Conservation (phyloP, 2,329 filamentous ascomycete genomes). For the Apiospora pterosperma region DNA sequence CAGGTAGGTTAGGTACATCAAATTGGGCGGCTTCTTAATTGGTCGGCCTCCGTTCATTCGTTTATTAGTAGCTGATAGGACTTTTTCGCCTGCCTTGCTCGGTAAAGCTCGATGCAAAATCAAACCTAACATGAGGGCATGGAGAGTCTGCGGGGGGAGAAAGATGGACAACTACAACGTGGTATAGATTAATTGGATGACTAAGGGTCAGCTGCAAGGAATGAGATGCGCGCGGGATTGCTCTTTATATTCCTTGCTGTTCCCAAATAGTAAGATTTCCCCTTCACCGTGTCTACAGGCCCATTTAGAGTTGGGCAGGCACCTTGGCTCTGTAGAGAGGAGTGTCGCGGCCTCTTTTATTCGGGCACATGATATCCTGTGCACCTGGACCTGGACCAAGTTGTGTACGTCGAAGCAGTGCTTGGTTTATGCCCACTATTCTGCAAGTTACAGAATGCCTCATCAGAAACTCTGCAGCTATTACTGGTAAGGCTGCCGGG, state of each 20-base stretch:
- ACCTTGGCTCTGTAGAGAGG: not conserved
- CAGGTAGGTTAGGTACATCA: not conserved
- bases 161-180: too few species aligned
- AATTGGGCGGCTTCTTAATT: not conserved
- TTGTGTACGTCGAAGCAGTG: not conserved
- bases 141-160: not conserved
- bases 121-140: not conserved
- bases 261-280: not conserved
- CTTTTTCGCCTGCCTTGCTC: conserved; percentile 9
- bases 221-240: not conserved
- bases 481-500: not conserved
- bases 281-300: not conserved
- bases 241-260: not conserved
- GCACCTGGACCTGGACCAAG: not conserved
- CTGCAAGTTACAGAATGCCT: not conserved
- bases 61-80: not conserved
- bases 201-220: not conserved
- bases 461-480: not conserved
- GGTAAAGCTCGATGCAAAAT: conserved; percentile 6
- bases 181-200: not conserved
- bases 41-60: not conserved
- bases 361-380: not conserved
- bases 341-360: not conserved
- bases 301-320: not conserved
- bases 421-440: not conserved